Percentiles rank a stretch among this genome's conserved stretches.
These are phyloP conservation scores for Fusarium humuli DNA, from an alignment of 2,329 filamentous ascomycete species.

Conservation along the genomic window DNA sequence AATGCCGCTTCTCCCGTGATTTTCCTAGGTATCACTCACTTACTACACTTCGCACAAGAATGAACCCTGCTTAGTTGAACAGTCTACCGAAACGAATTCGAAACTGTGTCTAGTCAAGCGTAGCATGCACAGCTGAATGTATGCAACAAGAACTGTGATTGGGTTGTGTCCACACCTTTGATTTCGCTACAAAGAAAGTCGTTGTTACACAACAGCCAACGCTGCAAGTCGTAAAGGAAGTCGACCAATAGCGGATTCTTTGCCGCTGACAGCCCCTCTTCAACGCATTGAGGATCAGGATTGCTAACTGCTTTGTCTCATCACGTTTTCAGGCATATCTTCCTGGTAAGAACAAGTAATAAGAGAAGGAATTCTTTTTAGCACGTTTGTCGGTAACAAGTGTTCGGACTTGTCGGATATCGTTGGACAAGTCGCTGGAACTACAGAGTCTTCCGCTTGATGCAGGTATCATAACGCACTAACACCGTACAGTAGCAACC, in stretches of 20 bases:
- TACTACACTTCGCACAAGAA: constrained; percentile 9
- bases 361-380: not conserved
- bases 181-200: constrained; percentile 22
- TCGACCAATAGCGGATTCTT: constrained; percentile 25
- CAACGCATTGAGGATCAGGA: constrained; percentile 25
- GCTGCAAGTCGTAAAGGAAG: constrained; percentile 21
- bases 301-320: constrained; percentile 33
- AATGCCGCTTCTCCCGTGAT: not conserved
- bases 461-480: not conserved
- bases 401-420: not conserved
- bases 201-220: constrained; percentile 38
- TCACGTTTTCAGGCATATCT: constrained; percentile 22
- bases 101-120: constrained; percentile 36
- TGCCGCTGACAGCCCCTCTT: constrained; percentile 25
- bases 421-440: not conserved
- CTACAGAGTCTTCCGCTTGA: not conserved
- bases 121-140: constrained; percentile 32
- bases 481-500: not conserved
- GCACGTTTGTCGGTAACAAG: not conserved
- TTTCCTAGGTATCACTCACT: constrained; percentile 33
- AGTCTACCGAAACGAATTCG: constrained; percentile 28
- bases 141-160: constrained; percentile 21
- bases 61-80: constrained; percentile 10
- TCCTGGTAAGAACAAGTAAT: not conserved
- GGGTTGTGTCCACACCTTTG: constrained; percentile 21